Evolutionary conservation across 192 early-diverging fungal species (phyloP).

Genomic region (Backusella westeae): DNA sequence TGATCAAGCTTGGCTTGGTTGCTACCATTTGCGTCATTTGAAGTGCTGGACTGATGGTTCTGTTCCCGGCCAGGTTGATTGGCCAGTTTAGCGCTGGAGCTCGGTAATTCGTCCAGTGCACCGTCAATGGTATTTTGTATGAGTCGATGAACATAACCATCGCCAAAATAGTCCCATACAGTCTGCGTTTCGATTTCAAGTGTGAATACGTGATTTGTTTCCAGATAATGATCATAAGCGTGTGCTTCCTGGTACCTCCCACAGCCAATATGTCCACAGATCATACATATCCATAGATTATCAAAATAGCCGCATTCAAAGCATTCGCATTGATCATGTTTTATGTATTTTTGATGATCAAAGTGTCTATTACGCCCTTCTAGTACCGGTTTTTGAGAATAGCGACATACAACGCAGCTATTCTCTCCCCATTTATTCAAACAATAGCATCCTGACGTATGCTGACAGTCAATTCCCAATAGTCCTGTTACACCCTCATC

Average conservation of each 20-base stretch:
- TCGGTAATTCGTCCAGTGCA: slow-evolving; percentile 86
- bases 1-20: slow-evolving; percentile 70
- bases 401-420: slow-evolving; percentile 91
- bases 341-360: background rate
- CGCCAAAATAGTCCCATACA: slow-evolving; percentile 98
- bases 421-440: slow-evolving; percentile 89
- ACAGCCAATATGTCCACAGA: slow-evolving; percentile 96
- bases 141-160: slow-evolving; percentile 94
- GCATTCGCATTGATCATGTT: slow-evolving; percentile 45
- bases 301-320: slow-evolving; percentile 69
- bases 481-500: slow-evolving; percentile 87
- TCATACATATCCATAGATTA: slow-evolving; percentile 95
- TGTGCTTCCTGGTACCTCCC: slow-evolving; percentile 90
- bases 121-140: slow-evolving; percentile 91
- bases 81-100: slow-evolving; percentile 17
- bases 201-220: slow-evolving; percentile 84
- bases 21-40: background rate
- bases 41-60: background rate
- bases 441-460: slow-evolving; percentile 94
- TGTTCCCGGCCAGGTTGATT: background rate
- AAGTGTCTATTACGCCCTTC: background rate
- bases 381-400: slow-evolving; percentile 55
- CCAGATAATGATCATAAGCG: slow-evolving; percentile 83
- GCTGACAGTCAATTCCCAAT: slow-evolving; percentile 90
- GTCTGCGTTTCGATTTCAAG: slow-evolving; percentile 94